Base-by-base conservation (phyloP, 73 alveolate genomes). In the Paramecium sonneborni region DNA sequence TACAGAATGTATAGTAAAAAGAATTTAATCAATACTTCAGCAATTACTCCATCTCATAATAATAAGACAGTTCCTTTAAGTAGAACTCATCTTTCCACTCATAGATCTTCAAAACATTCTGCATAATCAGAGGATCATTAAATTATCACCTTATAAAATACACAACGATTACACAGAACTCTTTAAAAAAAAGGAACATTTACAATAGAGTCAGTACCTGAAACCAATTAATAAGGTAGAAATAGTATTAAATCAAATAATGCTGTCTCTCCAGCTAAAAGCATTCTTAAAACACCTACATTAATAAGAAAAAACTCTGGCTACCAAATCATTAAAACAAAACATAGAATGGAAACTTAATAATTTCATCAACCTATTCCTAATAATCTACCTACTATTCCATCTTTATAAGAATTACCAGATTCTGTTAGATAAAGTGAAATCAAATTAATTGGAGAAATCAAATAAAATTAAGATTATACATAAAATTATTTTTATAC, bases 321-420 rank as follows among this genome's bases (percentile, higher is more conserved):
- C 44, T 62, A 62, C 44, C 44, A 62, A 62, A 30, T 26, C 14
- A 62, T 62, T 62, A 62, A 62, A 62, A 30, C 43, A 30, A 62
- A 30, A 9, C 20, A 14, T 62, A 62, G 44, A 62, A 26, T 26
- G 6, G 84, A 62, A 26, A 62, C 84, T 9, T 20, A 52, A 52
- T 18, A 52, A 4, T 52, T 52, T 52, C 30, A 62, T 62, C 46
- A 32, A 1, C 37, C n/a, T 58, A 9, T 9, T 2, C 39, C 84
- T 0, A 62, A 62, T 6, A 32, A 30, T 3, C 11, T 62, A 30
- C 28, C 84, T 2, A 12, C 84, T 1, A 62, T 62, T 3, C 84
- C 84, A 12, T 62, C 84, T 26, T 62, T 62, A 62, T n/a, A 62
- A 62, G 84, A 62, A 62, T 62, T 62, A 62, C 84, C 84, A 12